Percentiles rank a stretch among this genome's conserved stretches.
Conservation (phyloP, 1,284 basidiomycete species). For the Moesziomyces globuligerus region DNA sequence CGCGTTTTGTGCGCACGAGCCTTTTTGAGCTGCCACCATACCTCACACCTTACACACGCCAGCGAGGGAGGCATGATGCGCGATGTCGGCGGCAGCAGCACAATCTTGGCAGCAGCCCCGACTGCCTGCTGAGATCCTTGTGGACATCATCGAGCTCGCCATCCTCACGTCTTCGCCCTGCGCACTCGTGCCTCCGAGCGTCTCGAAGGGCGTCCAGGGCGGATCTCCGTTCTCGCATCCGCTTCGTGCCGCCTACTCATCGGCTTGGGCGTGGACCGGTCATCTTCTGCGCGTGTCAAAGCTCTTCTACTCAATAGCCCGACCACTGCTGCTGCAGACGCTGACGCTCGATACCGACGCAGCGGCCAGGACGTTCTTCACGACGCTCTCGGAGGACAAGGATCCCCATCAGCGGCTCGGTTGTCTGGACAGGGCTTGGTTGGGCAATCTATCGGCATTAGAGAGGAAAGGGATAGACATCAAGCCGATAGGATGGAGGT, state of each 20-base stretch:
- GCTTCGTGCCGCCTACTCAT: conserved; percentile 4
- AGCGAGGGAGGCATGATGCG: not conserved
- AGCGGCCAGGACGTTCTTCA: conserved; percentile 9
- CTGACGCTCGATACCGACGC: conserved; percentile 19
- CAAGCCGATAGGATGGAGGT: conserved; percentile 11
- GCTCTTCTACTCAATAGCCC: conserved; percentile 22
- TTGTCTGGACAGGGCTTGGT: conserved; percentile 25
- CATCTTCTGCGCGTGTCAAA: conserved; percentile 25
- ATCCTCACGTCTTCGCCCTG: conserved; percentile 29
- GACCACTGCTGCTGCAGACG: conserved; percentile 28
- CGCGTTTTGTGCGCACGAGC: too few species aligned
- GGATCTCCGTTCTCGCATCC: conserved; percentile 22
- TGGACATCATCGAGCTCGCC: conserved; percentile 30
- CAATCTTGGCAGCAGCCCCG: not conserved
- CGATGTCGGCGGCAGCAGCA: not conserved
- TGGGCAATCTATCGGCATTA: conserved; percentile 27
- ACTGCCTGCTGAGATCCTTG: conserved; percentile 36
- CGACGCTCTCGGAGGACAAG: not conserved
- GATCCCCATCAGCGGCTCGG: not conserved
- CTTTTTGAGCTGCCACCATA: too few species aligned
- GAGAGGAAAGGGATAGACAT: not conserved
- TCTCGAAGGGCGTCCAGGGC: not conserved
- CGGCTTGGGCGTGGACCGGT: conserved; percentile 16
- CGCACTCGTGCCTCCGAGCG: not conserved
- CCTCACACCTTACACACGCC: not conserved